These are phyloP conservation scores for Colletotrichum truncatum DNA, from an alignment of 2,329 filamentous ascomycete species.

Conservation along the genomic window DNA sequence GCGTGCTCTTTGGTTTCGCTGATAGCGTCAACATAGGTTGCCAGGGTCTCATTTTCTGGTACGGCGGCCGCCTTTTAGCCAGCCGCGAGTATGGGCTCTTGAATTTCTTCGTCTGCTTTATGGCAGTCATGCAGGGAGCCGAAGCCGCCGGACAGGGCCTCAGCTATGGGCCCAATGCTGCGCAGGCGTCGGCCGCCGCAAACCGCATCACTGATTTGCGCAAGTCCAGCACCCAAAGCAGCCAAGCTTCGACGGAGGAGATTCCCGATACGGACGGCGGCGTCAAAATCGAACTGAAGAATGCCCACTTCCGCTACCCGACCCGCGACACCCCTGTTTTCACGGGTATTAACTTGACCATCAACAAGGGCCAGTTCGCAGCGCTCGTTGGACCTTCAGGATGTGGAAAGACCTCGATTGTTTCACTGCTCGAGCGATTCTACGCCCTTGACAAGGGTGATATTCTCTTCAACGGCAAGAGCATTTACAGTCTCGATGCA, in stretches of 20 bases:
- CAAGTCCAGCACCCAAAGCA: conserved; percentile 49
- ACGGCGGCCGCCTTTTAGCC: conserved; percentile 69
- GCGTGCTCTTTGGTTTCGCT: conserved; percentile 73
- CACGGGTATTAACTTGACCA: conserved; percentile 68
- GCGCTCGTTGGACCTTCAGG: conserved; percentile 77
- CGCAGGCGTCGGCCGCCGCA: conserved; percentile 66
- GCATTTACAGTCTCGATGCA: conserved; percentile 68
- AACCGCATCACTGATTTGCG: conserved; percentile 67
- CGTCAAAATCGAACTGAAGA: conserved; percentile 63
- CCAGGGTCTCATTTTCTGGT: conserved; percentile 73
- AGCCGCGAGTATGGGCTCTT: conserved; percentile 56
- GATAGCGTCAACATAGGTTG: conserved; percentile 72
- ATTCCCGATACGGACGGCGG: conserved; percentile 58
- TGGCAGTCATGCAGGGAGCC: conserved; percentile 73
- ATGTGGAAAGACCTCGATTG: conserved; percentile 78
- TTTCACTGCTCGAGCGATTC: conserved; percentile 73
- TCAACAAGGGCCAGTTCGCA: conserved; percentile 75
- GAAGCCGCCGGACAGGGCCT: conserved; percentile 75
- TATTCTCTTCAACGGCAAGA: conserved; percentile 70
- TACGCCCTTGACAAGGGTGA: conserved; percentile 73
- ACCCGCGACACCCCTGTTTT: conserved; percentile 66
- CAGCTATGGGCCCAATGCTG: conserved; percentile 71
- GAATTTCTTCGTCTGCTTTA: conserved; percentile 67
- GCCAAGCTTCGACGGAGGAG: conserved; percentile 38
- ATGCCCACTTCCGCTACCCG: conserved; percentile 70